phyloP scores from a whole-genome alignment of 2,329 filamentous ascomycete genomes.

The Dothideomycetes sp. region DNA sequence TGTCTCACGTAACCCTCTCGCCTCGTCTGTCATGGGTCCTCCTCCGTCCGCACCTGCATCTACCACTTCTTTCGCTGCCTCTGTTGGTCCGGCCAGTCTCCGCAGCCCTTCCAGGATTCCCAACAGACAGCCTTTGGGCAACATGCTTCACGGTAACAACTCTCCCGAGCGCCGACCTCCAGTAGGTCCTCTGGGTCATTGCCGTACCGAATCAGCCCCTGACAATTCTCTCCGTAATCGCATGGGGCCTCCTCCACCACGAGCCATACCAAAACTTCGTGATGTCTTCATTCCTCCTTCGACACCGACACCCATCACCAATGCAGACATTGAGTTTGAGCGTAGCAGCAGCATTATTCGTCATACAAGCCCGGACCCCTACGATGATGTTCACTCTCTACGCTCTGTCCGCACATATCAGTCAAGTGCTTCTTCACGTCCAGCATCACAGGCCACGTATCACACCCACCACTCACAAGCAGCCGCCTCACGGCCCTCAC shows the following conservation, averaged over 20 bases:
- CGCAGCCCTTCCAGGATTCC: conserved; percentile 61
- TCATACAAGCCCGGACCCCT: conserved; percentile 63
- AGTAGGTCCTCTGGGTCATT: conserved; percentile 24
- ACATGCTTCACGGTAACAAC: conserved; percentile 62
- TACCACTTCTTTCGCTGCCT: conserved; percentile 30
- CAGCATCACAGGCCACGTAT: conserved; percentile 17
- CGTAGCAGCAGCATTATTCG: conserved; percentile 51
- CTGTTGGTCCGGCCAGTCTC: conserved; percentile 22
- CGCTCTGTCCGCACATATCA: conserved; percentile 16
- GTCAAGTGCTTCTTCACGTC: conserved; percentile 14
- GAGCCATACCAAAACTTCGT: conserved; percentile 62
- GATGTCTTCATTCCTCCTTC: conserved; percentile 55
- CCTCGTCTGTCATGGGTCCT: conserved; percentile 18
- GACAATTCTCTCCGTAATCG: conserved; percentile 27
- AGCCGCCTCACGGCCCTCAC: conserved; percentile 1
- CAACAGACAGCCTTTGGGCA: conserved; percentile 59
- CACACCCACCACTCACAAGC: conserved; percentile 9
- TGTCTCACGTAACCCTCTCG: conserved; percentile 23
- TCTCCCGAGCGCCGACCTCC: conserved; percentile 63
- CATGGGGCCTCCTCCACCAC: conserved; percentile 35
- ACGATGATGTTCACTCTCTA: conserved; percentile 52
- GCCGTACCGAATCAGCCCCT: conserved; percentile 31
- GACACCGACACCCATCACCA: conserved; percentile 23
- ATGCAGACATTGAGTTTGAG: conserved; percentile 33
- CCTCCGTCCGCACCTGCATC: conserved; percentile 21